A percentile compares a stretch with the other conserved stretches of the same genome.
These are phyloP conservation scores for Cyclanthera cordifolia DNA, from an alignment of 306 rosid genomes.

Conservation along the genomic window DNA sequence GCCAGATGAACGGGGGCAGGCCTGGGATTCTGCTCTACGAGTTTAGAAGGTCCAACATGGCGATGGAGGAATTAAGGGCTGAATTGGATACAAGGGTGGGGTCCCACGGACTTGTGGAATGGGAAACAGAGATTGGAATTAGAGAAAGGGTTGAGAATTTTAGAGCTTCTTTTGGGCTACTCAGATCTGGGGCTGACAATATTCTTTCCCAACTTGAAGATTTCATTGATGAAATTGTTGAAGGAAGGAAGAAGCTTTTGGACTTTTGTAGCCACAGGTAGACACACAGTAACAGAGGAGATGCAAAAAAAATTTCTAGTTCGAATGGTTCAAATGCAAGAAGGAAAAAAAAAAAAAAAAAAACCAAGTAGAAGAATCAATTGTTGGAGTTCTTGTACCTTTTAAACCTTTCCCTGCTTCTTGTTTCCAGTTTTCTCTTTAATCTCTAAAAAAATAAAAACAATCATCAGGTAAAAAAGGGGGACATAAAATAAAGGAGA, in stretches of 20 bases:
- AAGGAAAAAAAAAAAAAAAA: too few relatives aligned
- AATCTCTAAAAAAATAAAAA: background rate
- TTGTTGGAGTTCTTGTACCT: conserved; percentile 8
- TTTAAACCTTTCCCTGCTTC: background rate
- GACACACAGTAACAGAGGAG: background rate
- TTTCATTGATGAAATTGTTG: conserved; percentile 96
- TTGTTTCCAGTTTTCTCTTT: background rate
- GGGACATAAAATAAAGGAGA: background rate
- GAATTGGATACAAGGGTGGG: conserved; percentile 61
- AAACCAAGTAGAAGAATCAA: conserved; percentile 7
- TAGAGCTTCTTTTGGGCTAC: conserved; percentile 55
- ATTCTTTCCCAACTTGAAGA: conserved; percentile 84
- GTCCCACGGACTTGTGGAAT: conserved; percentile 30
- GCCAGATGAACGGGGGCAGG: conserved; percentile 48
- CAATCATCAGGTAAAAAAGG: background rate
- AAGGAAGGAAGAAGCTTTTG: conserved; percentile 95
- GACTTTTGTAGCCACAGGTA: conserved; percentile 93
- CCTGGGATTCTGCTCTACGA: conserved; percentile 63
- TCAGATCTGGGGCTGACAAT: conserved; percentile 91
- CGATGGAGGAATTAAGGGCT: conserved; percentile 71
- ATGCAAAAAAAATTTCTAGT: background rate
- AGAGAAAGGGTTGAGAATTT: conserved; percentile 75
- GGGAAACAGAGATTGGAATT: conserved; percentile 53
- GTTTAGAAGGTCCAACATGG: conserved; percentile 69
- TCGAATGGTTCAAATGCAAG: conserved; percentile 4